Percentiles rank a stretch among this genome's conserved stretches.
Conservation (phyloP, 2,329 filamentous ascomycete species). For the Sarocladiaceae sp. region DNA sequence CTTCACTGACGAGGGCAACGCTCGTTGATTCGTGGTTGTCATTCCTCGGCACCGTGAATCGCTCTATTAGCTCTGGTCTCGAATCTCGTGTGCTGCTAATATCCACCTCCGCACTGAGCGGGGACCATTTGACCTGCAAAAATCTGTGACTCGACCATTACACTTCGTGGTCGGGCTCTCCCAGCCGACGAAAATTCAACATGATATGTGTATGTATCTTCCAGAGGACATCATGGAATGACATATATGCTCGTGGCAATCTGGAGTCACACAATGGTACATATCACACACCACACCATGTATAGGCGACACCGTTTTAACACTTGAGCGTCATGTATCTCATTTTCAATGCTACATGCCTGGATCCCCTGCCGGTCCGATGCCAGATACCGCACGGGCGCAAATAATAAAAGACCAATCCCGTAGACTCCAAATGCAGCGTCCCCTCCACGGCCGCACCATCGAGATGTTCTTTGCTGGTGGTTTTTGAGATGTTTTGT, state of each 20-base stretch:
- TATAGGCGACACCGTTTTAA: no score
- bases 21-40: not conserved
- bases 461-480: constrained; percentile 31
- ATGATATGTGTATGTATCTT: no score
- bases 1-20: no score
- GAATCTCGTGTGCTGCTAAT: no score
- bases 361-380: constrained; percentile 46
- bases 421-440: constrained; percentile 58
- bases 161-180: no score
- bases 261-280: not conserved
- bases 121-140: not conserved
- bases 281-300: not conserved
- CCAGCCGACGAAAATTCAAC: no score
- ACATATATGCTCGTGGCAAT: no score
- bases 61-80: no score
- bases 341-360: constrained; percentile 56
- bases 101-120: not conserved
- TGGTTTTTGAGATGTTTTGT: not conserved
- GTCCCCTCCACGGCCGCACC: constrained; percentile 38
- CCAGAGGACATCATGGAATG: no score
- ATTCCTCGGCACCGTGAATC: no score
- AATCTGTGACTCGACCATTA: not conserved
- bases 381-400: constrained; percentile 41
- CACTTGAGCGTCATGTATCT: constrained; percentile 43
- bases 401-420: constrained; percentile 47